Evolutionary conservation across 345 rosid species (phyloP).

Genomic region (Cardamine occulta): DNA sequence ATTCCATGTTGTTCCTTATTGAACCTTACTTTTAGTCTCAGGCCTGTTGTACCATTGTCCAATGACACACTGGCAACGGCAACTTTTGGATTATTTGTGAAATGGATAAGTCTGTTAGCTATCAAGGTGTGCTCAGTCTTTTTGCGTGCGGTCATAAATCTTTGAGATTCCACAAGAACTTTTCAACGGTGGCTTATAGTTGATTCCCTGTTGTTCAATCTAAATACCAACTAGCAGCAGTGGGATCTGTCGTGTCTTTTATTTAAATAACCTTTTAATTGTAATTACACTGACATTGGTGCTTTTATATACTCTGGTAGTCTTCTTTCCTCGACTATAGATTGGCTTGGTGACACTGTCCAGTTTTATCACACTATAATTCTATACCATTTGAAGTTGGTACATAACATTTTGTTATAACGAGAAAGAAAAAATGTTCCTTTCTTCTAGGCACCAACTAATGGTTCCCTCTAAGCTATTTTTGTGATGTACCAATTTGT

Average conservation of each 20-base stretch:
- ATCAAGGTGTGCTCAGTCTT: conserved; percentile 26
- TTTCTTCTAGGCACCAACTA: conserved; percentile 8
- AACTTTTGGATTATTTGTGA: conserved; percentile 34
- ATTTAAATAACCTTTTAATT: background rate
- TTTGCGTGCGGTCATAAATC: conserved; percentile 14
- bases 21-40: conserved; percentile 29
- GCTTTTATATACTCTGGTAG: conserved; percentile 25
- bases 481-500: background rate
- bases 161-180: conserved; percentile 34
- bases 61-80: conserved; percentile 33
- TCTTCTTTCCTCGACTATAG: conserved; percentile 5
- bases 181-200: conserved; percentile 32
- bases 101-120: conserved; percentile 36
- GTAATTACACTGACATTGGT: conserved; percentile 30
- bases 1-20: conserved; percentile 21
- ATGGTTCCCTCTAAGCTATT: conserved; percentile 18
- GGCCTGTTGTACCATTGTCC: conserved; percentile 41
- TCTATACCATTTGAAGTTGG: conserved; percentile 23
- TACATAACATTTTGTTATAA: conserved; percentile 1
- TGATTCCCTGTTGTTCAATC: conserved; percentile 32
- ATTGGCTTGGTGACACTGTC: conserved; percentile 8
- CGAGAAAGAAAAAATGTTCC: background rate
- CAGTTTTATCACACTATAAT: conserved; percentile 12
- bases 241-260: conserved; percentile 19
- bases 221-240: conserved; percentile 23